Evolutionary conservation across 2,329 filamentous ascomycete species (phyloP).

Genomic region (Colletotrichum sp.): DNA sequence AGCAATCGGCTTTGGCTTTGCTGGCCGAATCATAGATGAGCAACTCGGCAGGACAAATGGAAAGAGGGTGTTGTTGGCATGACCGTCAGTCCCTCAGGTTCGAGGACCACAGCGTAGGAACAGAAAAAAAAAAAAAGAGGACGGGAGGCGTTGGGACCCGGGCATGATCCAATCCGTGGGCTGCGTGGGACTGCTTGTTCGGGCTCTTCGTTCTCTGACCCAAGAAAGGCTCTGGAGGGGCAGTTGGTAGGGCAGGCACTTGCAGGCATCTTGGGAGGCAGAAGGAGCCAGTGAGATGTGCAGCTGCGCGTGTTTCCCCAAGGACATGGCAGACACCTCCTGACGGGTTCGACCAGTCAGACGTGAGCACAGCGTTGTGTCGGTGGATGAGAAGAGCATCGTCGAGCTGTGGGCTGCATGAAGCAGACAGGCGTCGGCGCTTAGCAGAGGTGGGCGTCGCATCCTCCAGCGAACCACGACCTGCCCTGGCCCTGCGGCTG

Average conservation of each 20-base stretch:
- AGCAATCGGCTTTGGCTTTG: neutral
- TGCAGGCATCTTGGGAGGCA: conserved; percentile 4
- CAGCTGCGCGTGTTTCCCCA: conserved; percentile 42
- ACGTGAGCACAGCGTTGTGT: conserved; percentile 29
- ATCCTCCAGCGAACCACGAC: conserved; percentile 45
- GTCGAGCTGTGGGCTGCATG: conserved; percentile 47
- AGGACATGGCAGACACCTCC: conserved; percentile 18
- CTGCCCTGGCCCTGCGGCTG: conserved; percentile 33
- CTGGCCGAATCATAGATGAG: neutral
- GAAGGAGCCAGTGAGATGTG: conserved; percentile 31
- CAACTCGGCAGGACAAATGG: conserved; percentile 1
- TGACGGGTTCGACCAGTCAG: conserved; percentile 33
- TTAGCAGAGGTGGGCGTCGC: conserved; percentile 53
- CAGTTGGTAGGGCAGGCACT: conserved; percentile 4
- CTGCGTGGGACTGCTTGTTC: neutral
- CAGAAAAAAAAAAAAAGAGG: neutral
- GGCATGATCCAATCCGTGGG: neutral
- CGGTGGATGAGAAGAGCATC: conserved; percentile 31
- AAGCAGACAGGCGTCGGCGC: conserved; percentile 60
- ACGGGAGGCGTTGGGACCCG: neutral
- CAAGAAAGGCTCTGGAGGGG: neutral
- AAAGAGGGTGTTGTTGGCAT: neutral
- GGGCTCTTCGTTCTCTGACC: neutral
- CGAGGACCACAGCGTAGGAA: neutral
- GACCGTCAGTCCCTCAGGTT: neutral